Base-by-base conservation (phyloP, 2,329 filamentous ascomycete genomes). In the Grosmannia clavigera region DNA sequence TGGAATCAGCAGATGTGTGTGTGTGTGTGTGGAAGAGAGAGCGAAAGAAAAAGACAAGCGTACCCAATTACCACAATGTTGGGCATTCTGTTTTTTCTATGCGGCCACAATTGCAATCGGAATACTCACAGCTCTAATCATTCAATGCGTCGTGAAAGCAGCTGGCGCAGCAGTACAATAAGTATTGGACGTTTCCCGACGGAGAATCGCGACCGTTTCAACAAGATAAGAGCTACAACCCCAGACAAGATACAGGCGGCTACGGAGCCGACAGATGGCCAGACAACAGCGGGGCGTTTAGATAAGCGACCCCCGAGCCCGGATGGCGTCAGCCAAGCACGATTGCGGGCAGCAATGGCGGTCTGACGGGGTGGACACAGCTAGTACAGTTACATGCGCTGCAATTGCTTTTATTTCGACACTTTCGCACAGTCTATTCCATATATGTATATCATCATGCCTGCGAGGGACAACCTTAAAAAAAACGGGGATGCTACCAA, bases 51-150 rank as follows among this genome's bases (percentile, higher is more conserved):
- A 2, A 11, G 7, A 11, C 3, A n/a, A 12, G 57, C 58, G 14
- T 27, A 73, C 72, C 72, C 72, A 35, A 74, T 62, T 22, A 74
- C 72, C 14, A 74, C 72, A 58, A 74, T 73, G 57, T 66, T 68
- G 6, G 69, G 66, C 71, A 73, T 73, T 58, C 58, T 68, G 40
- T 19, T 50, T 40, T 16, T 29, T 9, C 50, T 19, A 9, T 46
- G 43, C 19, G 43, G 19, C 19, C 19, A 19, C 43, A 46, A n/a
- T 46, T 46, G 43, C 43, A n/a, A n/a, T n/a, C 3, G 19, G 2
- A n/a, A n/a, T 3, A 35, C 33, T 2, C 33, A 38, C 12, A 10
- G 10, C 35, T 38, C 35, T 14, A 16, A 38, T 10, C 4, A 14
- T 14, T 14, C 35, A 38, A 38, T 38, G 35, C 9, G 35, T 38